Base-by-base conservation (phyloP, 208 protist species). In the Acanthamoeba castellanii region DNA sequence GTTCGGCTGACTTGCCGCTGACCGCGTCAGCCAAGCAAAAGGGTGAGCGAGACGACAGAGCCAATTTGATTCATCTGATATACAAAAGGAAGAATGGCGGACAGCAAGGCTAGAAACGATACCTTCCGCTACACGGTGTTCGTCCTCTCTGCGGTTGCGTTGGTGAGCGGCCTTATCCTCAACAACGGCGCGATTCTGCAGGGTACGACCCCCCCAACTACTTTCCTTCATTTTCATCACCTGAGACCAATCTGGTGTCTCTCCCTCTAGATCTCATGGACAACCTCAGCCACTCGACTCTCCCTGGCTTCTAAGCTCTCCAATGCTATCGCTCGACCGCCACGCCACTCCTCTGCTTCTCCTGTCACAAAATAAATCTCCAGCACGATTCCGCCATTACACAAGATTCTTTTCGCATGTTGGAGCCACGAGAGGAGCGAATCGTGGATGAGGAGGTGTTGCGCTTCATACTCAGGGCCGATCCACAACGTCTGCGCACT, bases 101-200 rank as follows among this genome's bases (percentile, higher is more conserved):
- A 84, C 32, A 84, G 74, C 74, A 84, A 84, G 74, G 74, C 74
- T 3, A 84, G 32, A 34, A 25, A 13, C 74, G 74, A 84, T n/a
- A 55, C 74, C 37, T 52, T 84, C 45, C 74, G 74, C 52, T 84
- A 34, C n/a, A 84, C 74, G 16, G 74, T 55, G 74, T 5, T 84
- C 22, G 34, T 84, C 1, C 74, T 84, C 45, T 84, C 74, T 1
- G 74, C 74, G 25, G 42, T 84, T 27, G 37, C 37, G 5, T 27
- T 84, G 11, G 74, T 34, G 37, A 84, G 74, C 37, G 74, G 74
- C 42, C 37, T 52, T 8, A 45, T 84, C 22, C 74, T 84, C 25
- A n/a, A 84, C 74, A 84, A 84, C 37, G 74, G 74, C 74, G 74
- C 74, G 5, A 84, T 84, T 84, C 42, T 84, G 34, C 74, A 52